phyloP scores from a whole-genome alignment of 2,329 filamentous ascomycete genomes.

The Chaetomium sp. region DNA sequence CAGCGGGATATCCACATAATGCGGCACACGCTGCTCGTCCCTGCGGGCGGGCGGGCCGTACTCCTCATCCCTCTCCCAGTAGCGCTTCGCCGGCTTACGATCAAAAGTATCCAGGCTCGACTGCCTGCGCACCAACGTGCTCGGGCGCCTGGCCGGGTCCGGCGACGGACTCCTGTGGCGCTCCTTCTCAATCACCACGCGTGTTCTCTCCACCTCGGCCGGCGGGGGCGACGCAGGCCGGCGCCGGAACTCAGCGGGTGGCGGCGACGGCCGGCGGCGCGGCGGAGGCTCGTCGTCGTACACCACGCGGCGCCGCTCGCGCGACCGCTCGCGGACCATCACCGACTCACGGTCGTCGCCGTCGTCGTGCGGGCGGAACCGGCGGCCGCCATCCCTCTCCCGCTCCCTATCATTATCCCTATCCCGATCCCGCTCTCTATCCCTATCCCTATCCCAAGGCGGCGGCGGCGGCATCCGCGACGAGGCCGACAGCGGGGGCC shows the following conservation, averaged over 20 bases:
- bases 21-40: constrained; percentile 49
- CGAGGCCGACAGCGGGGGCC: background rate
- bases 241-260: constrained; percentile 40
- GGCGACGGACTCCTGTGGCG: constrained; percentile 53
- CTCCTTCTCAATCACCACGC: constrained; percentile 58
- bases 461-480: constrained; percentile 29
- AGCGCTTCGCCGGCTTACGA: constrained; percentile 58
- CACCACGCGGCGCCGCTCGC: constrained; percentile 49
- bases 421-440: constrained; percentile 33
- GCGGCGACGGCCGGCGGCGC: constrained; percentile 27
- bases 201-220: constrained; percentile 54
- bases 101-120: constrained; percentile 92
- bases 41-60: constrained; percentile 61
- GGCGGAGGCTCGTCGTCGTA: constrained; percentile 45
- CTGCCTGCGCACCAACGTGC: constrained; percentile 70
- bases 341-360: constrained; percentile 47
- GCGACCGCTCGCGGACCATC: constrained; percentile 32
- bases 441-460: constrained; percentile 27
- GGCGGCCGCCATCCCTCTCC: background rate
- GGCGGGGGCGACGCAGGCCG: constrained; percentile 44
- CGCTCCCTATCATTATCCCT: background rate
- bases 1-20: constrained; percentile 66
- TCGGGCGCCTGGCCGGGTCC: constrained; percentile 43
- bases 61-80: constrained; percentile 56
- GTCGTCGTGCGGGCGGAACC: constrained; percentile 31